Evolutionary conservation across 2,329 filamentous ascomycete species (phyloP).

Genomic region (Alternaria sp.): DNA sequence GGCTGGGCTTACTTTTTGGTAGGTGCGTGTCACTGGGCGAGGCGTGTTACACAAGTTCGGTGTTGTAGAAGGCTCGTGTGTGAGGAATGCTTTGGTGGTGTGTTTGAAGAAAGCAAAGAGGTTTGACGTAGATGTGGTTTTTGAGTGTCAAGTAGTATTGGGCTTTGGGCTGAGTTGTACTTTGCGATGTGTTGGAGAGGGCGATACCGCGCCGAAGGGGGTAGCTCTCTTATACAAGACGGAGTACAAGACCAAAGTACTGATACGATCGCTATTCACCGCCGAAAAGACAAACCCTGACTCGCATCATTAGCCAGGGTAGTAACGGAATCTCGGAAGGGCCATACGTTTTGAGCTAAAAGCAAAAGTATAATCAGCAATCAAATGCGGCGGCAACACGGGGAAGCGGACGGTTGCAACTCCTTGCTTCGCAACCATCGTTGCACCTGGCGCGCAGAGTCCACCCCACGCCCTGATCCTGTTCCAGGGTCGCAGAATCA

Average conservation of each 20-base stretch:
- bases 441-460: slow-evolving; percentile 34
- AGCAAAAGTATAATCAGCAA: slow-evolving; percentile 32
- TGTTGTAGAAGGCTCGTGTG: slow-evolving; percentile 18
- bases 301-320: slow-evolving; percentile 31
- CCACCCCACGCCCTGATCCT: slow-evolving; percentile 40
- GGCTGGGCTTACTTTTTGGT: slow-evolving; percentile 40
- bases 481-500: slow-evolving; percentile 9
- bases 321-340: slow-evolving; percentile 10
- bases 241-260: slow-evolving; percentile 6
- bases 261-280: slow-evolving; percentile 22
- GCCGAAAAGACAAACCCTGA: slow-evolving; percentile 29
- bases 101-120: slow-evolving; percentile 3
- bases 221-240: slow-evolving; percentile 31
- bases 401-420: slow-evolving; percentile 40
- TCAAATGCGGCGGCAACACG: slow-evolving; percentile 26
- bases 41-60: slow-evolving; percentile 20
- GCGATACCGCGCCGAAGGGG: slow-evolving; percentile 22
- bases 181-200: slow-evolving; percentile 12
- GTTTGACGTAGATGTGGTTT: slow-evolving; percentile 12
- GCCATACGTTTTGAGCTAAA: slow-evolving; percentile 35
- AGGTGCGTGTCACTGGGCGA: slow-evolving; percentile 16
- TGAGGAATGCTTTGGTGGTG: slow-evolving; percentile 8
- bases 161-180: slow-evolving; percentile 8
- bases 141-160: slow-evolving; percentile 1
- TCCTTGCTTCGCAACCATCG: slow-evolving; percentile 39